Base-by-base conservation (phyloP, 2,329 filamentous ascomycete species). In the Fusarium armeniacum region DNA sequence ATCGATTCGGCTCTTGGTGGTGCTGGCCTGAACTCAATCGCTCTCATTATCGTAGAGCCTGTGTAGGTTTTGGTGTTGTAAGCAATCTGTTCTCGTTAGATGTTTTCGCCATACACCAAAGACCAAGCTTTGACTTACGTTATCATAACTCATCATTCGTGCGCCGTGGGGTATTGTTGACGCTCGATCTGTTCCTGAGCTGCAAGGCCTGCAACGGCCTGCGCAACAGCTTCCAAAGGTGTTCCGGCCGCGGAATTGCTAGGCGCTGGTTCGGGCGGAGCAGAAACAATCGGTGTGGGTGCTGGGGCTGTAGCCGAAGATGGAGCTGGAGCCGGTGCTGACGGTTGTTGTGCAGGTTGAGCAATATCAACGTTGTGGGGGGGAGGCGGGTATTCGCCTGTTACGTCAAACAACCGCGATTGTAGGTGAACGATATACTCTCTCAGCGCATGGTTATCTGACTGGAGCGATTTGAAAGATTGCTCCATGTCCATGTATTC, bases 391-490 rank as follows among this genome's bases (percentile, higher is more conserved):
- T 92, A 90, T 72, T 97, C 94, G 76, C 92, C 91, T 74, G 93
- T 90, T 4, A 90, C 87, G 72, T 98, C 94, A 65, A 98, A 85
- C 36, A 98, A 86, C 41, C 93, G 90, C 7, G 92, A 91, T 79
- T 99, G 96, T 18, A 99, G 86, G 73, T 91, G 92, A 77, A 98
- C 91, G 72, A 98, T 91, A 81, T 98, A 98, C 78, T 98, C 94
- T 72, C 94, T 90, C 43, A 99, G 84, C 67, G 92, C 89, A 78
- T 94, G 96, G 81, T 98, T 97, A 79, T 99, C 95, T 30, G 88
- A 85, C 77, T 97, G 93, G 28, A 97, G 83, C n/a, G 86, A 83
- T 79, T 97, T 96, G 80, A 89, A 93, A 58, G 87, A 89, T 67
- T 92, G 87, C 71, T 94, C 92, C 80, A 97, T 88, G 20, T 89